phyloP scores from a whole-genome alignment of 176 grass and related monocot species.

The Triticum aestivum region DNA sequence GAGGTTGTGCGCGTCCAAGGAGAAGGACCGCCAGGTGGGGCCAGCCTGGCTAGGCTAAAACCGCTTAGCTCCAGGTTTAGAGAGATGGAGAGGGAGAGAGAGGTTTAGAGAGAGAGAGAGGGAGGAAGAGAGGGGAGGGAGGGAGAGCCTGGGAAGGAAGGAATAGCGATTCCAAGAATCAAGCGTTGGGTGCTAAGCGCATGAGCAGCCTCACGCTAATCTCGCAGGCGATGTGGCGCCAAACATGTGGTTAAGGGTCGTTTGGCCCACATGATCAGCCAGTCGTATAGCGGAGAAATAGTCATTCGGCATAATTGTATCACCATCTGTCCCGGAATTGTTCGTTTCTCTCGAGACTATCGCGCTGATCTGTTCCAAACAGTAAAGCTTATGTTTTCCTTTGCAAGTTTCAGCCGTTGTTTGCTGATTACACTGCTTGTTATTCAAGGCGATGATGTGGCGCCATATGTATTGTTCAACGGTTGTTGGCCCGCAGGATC shows the following conservation, averaged over 20 bases:
- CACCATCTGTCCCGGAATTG: neutral
- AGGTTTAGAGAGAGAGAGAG: no score
- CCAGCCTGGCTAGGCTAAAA: neutral
- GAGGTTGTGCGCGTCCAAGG: neutral
- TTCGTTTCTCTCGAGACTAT: neutral
- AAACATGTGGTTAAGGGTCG: neutral
- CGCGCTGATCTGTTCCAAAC: neutral
- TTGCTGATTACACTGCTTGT: neutral
- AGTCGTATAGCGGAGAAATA: neutral
- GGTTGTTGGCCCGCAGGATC: neutral
- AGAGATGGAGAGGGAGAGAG: neutral
- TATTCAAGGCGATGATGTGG: neutral
- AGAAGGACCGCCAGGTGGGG: neutral
- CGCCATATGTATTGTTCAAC: neutral
- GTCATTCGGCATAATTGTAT: neutral
- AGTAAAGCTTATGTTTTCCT: neutral
- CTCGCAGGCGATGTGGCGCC: neutral
- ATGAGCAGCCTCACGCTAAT: neutral
- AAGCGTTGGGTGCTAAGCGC: constrained; percentile 16
- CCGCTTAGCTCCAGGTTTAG: constrained; percentile 1
- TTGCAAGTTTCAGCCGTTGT: neutral
- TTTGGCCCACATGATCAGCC: neutral
- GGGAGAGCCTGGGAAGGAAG: neutral
- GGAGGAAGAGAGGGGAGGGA: neutral
- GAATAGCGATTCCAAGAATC: neutral